Conservation (phyloP, 768 basidiomycete genomes). For the Trametes cingulata region DNA sequence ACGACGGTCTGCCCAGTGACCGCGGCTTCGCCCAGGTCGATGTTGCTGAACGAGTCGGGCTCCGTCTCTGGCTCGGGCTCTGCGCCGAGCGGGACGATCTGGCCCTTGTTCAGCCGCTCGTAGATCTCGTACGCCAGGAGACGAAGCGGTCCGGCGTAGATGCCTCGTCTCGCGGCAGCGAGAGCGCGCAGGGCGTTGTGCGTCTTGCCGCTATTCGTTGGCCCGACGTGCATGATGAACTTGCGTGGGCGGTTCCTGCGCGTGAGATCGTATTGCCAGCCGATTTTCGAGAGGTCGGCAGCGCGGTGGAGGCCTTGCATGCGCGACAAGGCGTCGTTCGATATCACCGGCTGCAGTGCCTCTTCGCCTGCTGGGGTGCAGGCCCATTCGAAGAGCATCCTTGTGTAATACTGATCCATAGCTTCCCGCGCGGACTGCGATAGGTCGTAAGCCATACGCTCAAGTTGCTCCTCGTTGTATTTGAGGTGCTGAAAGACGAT, state of each 20-base stretch:
- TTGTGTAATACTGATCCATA: slow-evolving; percentile 52
- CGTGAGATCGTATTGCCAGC: slow-evolving; percentile 50
- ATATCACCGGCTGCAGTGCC: slow-evolving; percentile 31
- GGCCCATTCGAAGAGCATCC: slow-evolving; percentile 60
- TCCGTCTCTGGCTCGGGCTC: slow-evolving; percentile 43
- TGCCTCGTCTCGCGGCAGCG: slow-evolving; percentile 68
- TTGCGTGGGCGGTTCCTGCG: slow-evolving; percentile 62
- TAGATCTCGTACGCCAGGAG: slow-evolving; percentile 95
- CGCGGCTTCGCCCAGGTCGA: slow-evolving; percentile 32
- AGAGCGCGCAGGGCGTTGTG: slow-evolving; percentile 89
- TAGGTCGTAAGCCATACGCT: slow-evolving; percentile 43
- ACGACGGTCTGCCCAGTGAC: slow-evolving; percentile 20
- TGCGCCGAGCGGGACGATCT: slow-evolving; percentile 74
- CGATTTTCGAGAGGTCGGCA: slow-evolving; percentile 47
- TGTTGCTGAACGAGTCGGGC: slow-evolving; percentile 37
- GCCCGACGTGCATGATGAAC: slow-evolving; percentile 94
- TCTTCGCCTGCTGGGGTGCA: slow-evolving; percentile 33
- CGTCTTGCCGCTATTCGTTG: slow-evolving; percentile 97
- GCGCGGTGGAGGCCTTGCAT: slow-evolving; percentile 41
- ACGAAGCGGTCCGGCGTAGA: slow-evolving; percentile 90
- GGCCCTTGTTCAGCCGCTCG: slow-evolving; percentile 86
- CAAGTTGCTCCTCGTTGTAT: slow-evolving; percentile 41
- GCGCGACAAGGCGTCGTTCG: slow-evolving; percentile 35
- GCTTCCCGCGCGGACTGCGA: slow-evolving; percentile 20
- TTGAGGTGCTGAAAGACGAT: slow-evolving; percentile 21